Evolutionary conservation across 208 protist genomes (phyloP), one percentile per base, ranked within the genome.

Genomic region (Trypanosoma melophagium): DNA sequence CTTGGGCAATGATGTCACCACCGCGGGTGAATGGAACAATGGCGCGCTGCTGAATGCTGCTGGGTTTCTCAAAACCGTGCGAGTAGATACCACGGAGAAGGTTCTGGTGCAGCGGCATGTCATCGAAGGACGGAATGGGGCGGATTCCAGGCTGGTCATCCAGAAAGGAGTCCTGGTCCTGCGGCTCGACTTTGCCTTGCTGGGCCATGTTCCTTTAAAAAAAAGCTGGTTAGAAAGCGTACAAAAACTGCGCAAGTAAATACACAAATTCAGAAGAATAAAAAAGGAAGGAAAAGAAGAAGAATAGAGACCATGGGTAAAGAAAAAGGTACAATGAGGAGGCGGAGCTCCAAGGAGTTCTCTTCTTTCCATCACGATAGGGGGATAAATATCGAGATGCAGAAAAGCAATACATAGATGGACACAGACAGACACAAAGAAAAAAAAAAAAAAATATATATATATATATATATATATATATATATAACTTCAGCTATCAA

Each of bases 51-150:
- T 99, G 98, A 74, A 99, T 99, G 63, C 96, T 97, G 49, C 98
- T 99, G 45, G 98, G 98, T 81, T 98, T 98, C 85, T 99, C 97
- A 78, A 99, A 99, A 68, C 97, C 98, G 79, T 99, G 99, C 10
- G 93, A 90, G 83, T 99, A 99, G 72, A 99, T 98, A 73, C 98
- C 98, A 60, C 97, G 87, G 50, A 99, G 83, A 2, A 99, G 90
- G 59, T 98, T 93, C 31, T 97, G 93, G 76, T 97, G 94, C 16
- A 99, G 94, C 24, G 92, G 90, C 98, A 99, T 99, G 70, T 98
- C 85, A 79, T 99, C 98, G 83, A 99, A 99, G 28, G 83, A 85
- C 14, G 84, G 69, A 53, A 98, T 89, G 49, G 97, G 86, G 59
- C 93, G 79, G 59, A 97, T 90, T 42, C 92, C 87, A 44, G 84